Evolutionary conservation across 2,329 filamentous ascomycete species (phyloP).

Genomic region (Colletotrichum cordylinicola): DNA sequence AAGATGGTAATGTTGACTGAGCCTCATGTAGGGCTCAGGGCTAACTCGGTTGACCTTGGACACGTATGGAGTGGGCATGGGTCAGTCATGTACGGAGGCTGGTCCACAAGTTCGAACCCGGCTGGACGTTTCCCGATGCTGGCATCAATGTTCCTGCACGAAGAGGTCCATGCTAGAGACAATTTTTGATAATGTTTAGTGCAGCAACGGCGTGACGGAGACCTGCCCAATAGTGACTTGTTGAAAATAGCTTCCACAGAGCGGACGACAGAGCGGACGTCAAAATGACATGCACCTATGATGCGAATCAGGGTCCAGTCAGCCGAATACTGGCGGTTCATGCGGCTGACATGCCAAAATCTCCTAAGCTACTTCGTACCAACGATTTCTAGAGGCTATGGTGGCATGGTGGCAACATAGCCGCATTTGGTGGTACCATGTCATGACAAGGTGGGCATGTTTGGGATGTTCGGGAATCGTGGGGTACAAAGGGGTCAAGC

Average conservation of each 20-base stretch:
- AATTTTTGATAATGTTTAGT: no score
- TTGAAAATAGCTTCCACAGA: no score
- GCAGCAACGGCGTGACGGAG: no score
- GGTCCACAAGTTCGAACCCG: neutral
- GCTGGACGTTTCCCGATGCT: neutral
- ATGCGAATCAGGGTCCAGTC: no score
- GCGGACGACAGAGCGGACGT: no score
- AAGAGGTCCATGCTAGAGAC: neutral
- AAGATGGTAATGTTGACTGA: neutral
- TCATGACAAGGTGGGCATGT: neutral
- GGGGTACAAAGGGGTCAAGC: neutral
- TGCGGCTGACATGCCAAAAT: neutral
- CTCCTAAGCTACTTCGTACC: neutral
- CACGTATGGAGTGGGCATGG: neutral
- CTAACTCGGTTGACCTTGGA: neutral
- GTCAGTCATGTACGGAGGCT: neutral
- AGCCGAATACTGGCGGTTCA: neutral
- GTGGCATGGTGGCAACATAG: neutral
- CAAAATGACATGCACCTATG: no score
- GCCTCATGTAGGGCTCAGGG: neutral
- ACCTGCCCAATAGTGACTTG: no score
- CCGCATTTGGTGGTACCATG: neutral
- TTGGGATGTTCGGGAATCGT: neutral
- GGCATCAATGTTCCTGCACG: neutral
- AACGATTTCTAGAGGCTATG: neutral